Base-by-base conservation (phyloP, 352 stramenopile species). In the Phytophthora crassamura region DNA sequence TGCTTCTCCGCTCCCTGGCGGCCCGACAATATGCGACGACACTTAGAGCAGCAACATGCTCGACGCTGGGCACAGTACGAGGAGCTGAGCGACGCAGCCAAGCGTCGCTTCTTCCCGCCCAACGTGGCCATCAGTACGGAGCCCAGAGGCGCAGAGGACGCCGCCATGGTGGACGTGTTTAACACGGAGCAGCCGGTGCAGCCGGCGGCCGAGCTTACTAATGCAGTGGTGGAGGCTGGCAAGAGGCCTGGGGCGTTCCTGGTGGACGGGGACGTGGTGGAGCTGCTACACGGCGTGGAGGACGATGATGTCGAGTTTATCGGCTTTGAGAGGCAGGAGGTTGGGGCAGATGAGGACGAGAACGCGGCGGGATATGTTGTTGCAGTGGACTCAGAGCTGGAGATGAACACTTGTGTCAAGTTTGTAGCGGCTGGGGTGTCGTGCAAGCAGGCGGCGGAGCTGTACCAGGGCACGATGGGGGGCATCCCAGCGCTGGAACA, bases 11-110 rank as follows among this genome's bases (percentile, higher is more conserved):
- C 30, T 9, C 69, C 69, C 2, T 77, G 69, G 69, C 41, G 69
- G 14, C 67, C 64, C 1, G 69, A 77, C 50, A 71, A 77, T 36
- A 77, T 77, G 64, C 64, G 59, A 38, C 64, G 62, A 5, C 64
- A 77, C 36, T 35, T 77, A 48, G 53, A 65, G 54, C 51, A 74
- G 40, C 68, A 75, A 22, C 68, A 75, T 53, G 56, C 53, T 5
- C 28, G 42, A n/a, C 56, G 66, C 30, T 75, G 53, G 53, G 11
- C 18, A 5, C 9, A 67, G 35, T 77, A 74, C 42, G 58, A 58
- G 12, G 47, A 46, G 7, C 49, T 74, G 5, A 59, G 42, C 14
- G 43, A 58, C 6, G 69, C 48, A 14, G 48, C 48, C 14, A 74
- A 72, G 49, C 33, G 43, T 16, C 25, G 32, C 30, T 77, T 68